A percentile compares a stretch with the other conserved stretches of the same genome.
phyloP scores from a whole-genome alignment of 148 eudicot species.

The Rhododendron williamsianum region DNA sequence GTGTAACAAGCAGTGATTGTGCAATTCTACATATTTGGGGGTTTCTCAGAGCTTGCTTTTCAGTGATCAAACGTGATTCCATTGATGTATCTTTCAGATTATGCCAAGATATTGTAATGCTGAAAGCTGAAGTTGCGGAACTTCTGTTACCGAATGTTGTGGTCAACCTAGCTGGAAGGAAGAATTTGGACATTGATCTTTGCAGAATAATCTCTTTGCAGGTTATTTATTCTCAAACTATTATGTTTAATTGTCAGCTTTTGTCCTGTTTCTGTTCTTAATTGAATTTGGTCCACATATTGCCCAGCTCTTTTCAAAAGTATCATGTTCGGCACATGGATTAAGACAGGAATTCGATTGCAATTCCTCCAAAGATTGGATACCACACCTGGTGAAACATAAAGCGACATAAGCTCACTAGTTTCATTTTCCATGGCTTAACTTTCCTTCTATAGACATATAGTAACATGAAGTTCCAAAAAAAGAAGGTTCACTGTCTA shows the following conservation, averaged over 20 bases:
- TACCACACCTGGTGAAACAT: not conserved
- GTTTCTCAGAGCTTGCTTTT: slow-evolving; percentile 9
- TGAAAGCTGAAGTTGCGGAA: slow-evolving; percentile 94
- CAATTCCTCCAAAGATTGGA: not conserved
- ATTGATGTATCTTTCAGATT: slow-evolving; percentile 43
- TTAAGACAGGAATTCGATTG: not conserved
- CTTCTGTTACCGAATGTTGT: slow-evolving; percentile 66
- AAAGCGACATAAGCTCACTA: not conserved
- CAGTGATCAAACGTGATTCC: not conserved
- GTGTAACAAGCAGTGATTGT: slow-evolving; percentile 3
- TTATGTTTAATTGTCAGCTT: not conserved
- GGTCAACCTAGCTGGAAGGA: slow-evolving; percentile 73
- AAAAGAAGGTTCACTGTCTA: not conserved
- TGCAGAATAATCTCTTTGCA: slow-evolving; percentile 68
- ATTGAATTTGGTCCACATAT: not conserved
- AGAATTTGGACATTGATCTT: slow-evolving; percentile 54
- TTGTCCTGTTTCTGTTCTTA: not conserved
- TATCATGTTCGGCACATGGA: not conserved
- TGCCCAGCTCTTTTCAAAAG: not conserved
- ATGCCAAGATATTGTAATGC: slow-evolving; percentile 83
- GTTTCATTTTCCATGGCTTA: not conserved
- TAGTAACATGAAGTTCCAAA: not conserved
- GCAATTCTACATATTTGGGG: not conserved
- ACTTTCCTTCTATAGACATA: not conserved
- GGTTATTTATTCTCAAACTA: slow-evolving; percentile 30